Percentiles rank a stretch among this genome's conserved stretches.
These are phyloP conservation scores for Emergomyces orientalis DNA, from an alignment of 2,329 filamentous ascomycete genomes.

Conservation along the genomic window DNA sequence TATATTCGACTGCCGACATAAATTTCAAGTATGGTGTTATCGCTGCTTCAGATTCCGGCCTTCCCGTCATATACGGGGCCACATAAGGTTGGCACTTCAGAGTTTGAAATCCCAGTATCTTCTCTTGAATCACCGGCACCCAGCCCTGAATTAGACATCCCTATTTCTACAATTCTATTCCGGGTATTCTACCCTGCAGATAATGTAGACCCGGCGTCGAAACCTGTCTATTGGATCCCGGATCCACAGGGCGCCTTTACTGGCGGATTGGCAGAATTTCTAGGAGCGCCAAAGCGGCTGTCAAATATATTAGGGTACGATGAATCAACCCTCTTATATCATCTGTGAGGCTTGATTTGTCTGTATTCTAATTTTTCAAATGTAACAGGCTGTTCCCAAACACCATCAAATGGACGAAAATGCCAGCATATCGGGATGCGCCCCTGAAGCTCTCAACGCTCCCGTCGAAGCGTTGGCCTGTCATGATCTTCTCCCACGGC, in stretches of 20 bases:
- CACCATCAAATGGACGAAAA: constrained; percentile 20
- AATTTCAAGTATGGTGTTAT: not conserved
- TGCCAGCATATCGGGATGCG: constrained; percentile 36
- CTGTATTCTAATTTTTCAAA: not conserved
- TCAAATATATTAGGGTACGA: constrained; percentile 33
- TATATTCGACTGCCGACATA: not conserved
- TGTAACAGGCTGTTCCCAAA: constrained; percentile 14
- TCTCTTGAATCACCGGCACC: constrained; percentile 43
- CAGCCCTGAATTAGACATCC: constrained; percentile 44
- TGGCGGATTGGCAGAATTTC: constrained; percentile 65
- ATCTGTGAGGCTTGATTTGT: not conserved
- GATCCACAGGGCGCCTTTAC: constrained; percentile 65
- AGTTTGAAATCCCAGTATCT: constrained; percentile 65
- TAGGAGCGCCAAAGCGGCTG: constrained; percentile 53
- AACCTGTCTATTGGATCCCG: constrained; percentile 66
- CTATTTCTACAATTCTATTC: constrained; percentile 65
- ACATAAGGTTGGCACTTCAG: constrained; percentile 68
- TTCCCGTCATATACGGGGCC: constrained; percentile 71
- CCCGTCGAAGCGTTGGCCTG: constrained; percentile 57
- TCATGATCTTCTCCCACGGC: constrained; percentile 78
- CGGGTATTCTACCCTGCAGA: constrained; percentile 71
- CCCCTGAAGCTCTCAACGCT: constrained; percentile 44
- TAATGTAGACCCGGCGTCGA: constrained; percentile 37
- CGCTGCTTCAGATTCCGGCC: constrained; percentile 48
- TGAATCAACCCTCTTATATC: not conserved